phyloP scores from a whole-genome alignment of 139 green algal species.

The Raphidocelis subcapitata region DNA sequence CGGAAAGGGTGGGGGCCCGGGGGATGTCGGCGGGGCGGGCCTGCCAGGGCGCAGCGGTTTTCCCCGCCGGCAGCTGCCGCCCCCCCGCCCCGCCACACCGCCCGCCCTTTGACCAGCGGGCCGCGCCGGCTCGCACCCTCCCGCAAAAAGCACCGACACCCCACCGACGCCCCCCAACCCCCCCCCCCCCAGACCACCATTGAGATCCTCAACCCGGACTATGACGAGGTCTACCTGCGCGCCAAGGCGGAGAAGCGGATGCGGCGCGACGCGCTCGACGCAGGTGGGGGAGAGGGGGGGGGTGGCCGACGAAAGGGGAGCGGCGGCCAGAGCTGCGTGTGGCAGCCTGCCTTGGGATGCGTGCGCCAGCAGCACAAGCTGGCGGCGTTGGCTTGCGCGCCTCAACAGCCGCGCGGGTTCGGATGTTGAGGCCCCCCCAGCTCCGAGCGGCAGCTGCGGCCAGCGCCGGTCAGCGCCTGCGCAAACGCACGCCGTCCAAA shows the following conservation, averaged over 20 bases:
- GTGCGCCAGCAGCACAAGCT: not conserved
- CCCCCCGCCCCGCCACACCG: no score
- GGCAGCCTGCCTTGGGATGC: no score
- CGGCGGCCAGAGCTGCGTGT: no score
- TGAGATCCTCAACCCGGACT: slow-evolving; percentile 5
- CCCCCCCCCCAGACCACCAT: not conserved
- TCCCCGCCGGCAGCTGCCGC: not conserved
- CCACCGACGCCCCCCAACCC: not conserved
- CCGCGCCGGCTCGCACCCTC: not conserved
- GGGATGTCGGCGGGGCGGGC: no score
- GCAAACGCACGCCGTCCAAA: no score
- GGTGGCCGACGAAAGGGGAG: not conserved
- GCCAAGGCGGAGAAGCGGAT: slow-evolving; percentile 17
- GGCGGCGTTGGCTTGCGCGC: no score
- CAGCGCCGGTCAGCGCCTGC: no score
- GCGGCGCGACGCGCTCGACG: not conserved
- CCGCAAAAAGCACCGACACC: no score
- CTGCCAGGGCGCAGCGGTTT: not conserved
- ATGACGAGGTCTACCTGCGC: not conserved
- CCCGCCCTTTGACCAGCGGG: not conserved
- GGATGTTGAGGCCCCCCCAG: slow-evolving; percentile 8
- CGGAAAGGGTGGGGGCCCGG: not conserved
- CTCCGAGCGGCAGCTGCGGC: slow-evolving; percentile 8
- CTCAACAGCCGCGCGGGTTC: no score
- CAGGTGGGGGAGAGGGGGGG: no score